Percentiles rank a stretch among this genome's conserved stretches.
Conservation (phyloP, 352 stramenopile genomes). For the Pythium vanterpoolii region DNA sequence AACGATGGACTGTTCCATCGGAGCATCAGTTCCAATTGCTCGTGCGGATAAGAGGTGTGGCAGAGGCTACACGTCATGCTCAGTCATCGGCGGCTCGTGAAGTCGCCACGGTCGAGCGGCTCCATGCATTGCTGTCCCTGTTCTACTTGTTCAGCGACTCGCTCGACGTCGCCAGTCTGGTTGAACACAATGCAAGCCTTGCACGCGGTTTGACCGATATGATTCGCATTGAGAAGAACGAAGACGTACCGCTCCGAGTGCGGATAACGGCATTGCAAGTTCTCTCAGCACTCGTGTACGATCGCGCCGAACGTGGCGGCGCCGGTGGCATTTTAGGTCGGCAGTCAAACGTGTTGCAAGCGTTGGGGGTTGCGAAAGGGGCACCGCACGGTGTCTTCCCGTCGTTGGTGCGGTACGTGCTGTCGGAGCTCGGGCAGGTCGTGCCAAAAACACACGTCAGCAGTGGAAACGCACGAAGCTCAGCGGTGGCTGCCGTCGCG, state of each 20-base stretch:
- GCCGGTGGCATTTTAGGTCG: constrained; percentile 68
- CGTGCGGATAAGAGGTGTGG: constrained; percentile 54
- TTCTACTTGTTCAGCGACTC: constrained; percentile 78
- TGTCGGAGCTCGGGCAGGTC: constrained; percentile 58
- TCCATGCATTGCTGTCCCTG: constrained; percentile 66
- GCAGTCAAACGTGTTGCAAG: constrained; percentile 76
- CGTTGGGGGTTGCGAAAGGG: constrained; percentile 75
- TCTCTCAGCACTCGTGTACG: constrained; percentile 74
- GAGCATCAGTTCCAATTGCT: constrained; percentile 75
- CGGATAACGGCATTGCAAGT: constrained; percentile 65
- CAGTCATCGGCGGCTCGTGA: constrained; percentile 28
- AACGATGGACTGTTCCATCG: constrained; percentile 43
- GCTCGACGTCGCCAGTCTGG: constrained; percentile 71
- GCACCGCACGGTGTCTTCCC: constrained; percentile 78
- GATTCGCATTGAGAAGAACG: constrained; percentile 63
- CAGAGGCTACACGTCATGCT: constrained; percentile 28
- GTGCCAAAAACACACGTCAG: background rate
- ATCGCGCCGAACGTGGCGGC: constrained; percentile 59
- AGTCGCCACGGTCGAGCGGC: constrained; percentile 55
- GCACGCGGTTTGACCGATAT: constrained; percentile 71
- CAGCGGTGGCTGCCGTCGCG: background rate
- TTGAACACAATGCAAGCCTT: constrained; percentile 76
- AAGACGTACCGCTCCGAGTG: constrained; percentile 55
- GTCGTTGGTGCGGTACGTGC: constrained; percentile 76
- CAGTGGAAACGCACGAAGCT: constrained; percentile 4